phyloP scores from a whole-genome alignment of 78 protist species.

The Dictyostelium citrinum region DNA sequence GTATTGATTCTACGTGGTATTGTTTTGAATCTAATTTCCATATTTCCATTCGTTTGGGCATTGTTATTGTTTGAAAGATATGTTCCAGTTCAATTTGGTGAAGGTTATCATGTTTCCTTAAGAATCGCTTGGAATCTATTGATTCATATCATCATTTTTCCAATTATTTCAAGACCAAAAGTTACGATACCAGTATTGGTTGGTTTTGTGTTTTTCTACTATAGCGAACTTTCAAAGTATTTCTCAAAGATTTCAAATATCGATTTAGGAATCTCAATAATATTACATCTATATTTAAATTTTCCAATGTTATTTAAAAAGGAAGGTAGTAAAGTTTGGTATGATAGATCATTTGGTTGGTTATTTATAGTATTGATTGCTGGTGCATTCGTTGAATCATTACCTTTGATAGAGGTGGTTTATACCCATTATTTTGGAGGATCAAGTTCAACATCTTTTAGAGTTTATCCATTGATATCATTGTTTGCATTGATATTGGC shows the following conservation, averaged over 20 bases:
- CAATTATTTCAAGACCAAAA: conserved; percentile 58
- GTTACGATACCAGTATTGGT: conserved; percentile 41
- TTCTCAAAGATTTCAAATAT: conserved; percentile 19
- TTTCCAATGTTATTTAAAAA: conserved; percentile 53
- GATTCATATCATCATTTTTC: conserved; percentile 52
- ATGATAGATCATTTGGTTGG: conserved; percentile 71
- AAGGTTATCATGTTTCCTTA: conserved; percentile 35
- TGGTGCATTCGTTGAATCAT: conserved; percentile 25
- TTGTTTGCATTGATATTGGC: conserved; percentile 60
- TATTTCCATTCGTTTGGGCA: conserved; percentile 75
- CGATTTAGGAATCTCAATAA: conserved; percentile 15
- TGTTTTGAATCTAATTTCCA: conserved; percentile 52
- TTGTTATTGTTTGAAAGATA: conserved; percentile 36
- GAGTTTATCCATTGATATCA: conserved; percentile 55
- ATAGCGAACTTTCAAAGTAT: conserved; percentile 10
- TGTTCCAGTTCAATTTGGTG: conserved; percentile 56
- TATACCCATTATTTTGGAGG: conserved; percentile 54
- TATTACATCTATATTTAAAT: conserved; percentile 37
- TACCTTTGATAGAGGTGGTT: conserved; percentile 53
- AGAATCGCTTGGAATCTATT: conserved; percentile 53
- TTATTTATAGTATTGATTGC: conserved; percentile 45
- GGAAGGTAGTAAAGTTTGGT: conserved; percentile 74
- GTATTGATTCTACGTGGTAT: conserved; percentile 58
- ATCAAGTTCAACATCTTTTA: conserved; percentile 22
- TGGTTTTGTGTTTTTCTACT: conserved; percentile 10